Evolutionary conservation across 192 early-diverging fungal genomes (phyloP).

Genomic region (Geranomyces michiganensis): DNA sequence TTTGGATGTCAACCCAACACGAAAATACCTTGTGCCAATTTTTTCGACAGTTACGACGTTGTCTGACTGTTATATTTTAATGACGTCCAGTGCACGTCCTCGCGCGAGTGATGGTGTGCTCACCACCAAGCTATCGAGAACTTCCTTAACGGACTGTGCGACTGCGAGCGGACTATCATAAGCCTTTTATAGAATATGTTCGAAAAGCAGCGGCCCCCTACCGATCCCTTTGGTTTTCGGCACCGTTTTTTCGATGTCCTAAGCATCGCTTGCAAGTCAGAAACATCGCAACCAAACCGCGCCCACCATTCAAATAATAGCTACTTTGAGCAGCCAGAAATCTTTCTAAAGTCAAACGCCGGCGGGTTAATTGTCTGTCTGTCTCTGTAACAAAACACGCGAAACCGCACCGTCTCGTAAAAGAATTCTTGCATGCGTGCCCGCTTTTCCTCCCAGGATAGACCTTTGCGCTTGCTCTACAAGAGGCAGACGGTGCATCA

Average conservation of each 20-base stretch:
- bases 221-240: conserved; percentile 82
- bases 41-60: conserved; percentile 77
- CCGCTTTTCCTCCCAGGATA: conserved; percentile 55
- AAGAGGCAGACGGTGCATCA: no score
- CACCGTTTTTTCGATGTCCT: conserved; percentile 80
- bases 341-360: conserved; percentile 49
- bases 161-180: conserved; percentile 46
- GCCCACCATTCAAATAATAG: no score
- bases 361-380: background rate
- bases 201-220: conserved; percentile 25
- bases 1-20: background rate
- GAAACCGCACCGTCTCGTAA: conserved; percentile 45
- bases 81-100: background rate
- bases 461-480: conserved; percentile 31
- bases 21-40: conserved; percentile 71
- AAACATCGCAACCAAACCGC: background rate
- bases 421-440: conserved; percentile 61
- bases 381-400: background rate
- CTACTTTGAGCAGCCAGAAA: conserved; percentile 71
- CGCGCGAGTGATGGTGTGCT: background rate
- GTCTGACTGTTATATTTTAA: conserved; percentile 60
- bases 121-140: conserved; percentile 75
- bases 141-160: conserved; percentile 77
- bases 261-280: background rate
- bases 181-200: no score